Conservation (phyloP, 352 stramenopile genomes). For the Globisporangium carolinianum region DNA sequence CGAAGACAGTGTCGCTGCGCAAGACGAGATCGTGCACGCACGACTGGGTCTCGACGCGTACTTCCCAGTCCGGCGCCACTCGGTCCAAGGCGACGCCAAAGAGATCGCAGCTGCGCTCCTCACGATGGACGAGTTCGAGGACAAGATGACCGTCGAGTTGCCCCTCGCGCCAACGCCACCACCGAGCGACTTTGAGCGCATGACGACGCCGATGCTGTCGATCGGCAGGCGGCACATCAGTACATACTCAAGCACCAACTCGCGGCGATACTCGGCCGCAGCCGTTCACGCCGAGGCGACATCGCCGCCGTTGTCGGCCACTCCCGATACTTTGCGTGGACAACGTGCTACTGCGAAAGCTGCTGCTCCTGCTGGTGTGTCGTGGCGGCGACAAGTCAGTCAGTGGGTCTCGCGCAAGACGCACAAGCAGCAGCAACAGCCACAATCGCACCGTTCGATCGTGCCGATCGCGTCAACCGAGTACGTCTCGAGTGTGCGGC, state of each 20-base stretch:
- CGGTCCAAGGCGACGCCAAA: conserved; percentile 20
- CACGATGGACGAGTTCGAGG: conserved; percentile 5
- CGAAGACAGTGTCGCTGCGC: conserved; percentile 4
- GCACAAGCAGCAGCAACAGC: not conserved
- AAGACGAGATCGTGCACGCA: not conserved
- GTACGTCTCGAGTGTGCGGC: not conserved
- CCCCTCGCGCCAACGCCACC: not conserved
- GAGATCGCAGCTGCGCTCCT: conserved; percentile 19
- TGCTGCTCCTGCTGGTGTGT: conserved; percentile 1
- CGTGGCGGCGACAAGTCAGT: not conserved
- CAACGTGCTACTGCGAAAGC: not conserved
- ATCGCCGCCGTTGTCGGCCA: not conserved
- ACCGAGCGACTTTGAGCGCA: not conserved
- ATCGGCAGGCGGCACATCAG: not conserved
- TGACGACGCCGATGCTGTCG: not conserved
- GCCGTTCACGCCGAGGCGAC: not conserved
- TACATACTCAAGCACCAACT: not conserved
- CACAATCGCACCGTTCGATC: not conserved
- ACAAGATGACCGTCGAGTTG: conserved; percentile 7
- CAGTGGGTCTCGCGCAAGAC: not conserved
- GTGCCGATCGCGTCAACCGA: not conserved
- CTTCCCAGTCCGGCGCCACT: conserved; percentile 21
- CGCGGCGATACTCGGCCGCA: not conserved
- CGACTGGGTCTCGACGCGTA: not conserved
- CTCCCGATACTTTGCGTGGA: not conserved